phyloP scores from a whole-genome alignment of 1,284 basidiomycete genomes.

The Peniophora sp. region DNA sequence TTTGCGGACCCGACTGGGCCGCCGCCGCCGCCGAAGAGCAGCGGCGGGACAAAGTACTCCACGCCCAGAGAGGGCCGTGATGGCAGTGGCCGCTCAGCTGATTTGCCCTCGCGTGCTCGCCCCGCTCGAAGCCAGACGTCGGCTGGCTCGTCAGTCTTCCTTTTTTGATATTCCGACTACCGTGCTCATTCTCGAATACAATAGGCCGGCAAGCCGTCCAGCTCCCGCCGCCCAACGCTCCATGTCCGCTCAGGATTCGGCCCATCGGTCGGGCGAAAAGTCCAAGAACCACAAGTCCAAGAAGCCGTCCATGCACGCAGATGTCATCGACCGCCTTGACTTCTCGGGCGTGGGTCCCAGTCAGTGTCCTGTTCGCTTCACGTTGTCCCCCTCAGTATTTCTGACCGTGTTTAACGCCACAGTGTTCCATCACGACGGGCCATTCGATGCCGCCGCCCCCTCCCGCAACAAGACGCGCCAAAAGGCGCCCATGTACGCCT shows the following conservation, averaged over 20 bases:
- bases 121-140: constrained; percentile 40
- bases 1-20: constrained; percentile 14
- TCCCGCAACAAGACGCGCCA: constrained; percentile 73
- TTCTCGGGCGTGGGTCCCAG: constrained; percentile 67
- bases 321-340: constrained; percentile 60
- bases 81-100: constrained; percentile 33
- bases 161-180: constrained; percentile 4
- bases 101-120: constrained; percentile 31
- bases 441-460: constrained; percentile 82
- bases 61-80: constrained; percentile 36
- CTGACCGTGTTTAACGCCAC: neutral
- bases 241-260: constrained; percentile 58
- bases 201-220: constrained; percentile 19
- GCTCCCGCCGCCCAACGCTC: constrained; percentile 42
- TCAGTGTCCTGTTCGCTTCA: constrained; percentile 29
- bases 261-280: constrained; percentile 41
- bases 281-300: constrained; percentile 39
- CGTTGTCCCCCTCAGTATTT: constrained; percentile 5
- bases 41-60: constrained; percentile 45
- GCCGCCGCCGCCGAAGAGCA: constrained; percentile 17
- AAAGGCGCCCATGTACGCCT: constrained; percentile 76
- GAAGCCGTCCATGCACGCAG: constrained; percentile 48
- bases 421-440: constrained; percentile 87
- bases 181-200: constrained; percentile 9
- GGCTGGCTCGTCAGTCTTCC: constrained; percentile 26